These are phyloP conservation scores for Saussurea involucrata DNA, from an alignment of 129 eudicot species.

Conservation along the genomic window DNA sequence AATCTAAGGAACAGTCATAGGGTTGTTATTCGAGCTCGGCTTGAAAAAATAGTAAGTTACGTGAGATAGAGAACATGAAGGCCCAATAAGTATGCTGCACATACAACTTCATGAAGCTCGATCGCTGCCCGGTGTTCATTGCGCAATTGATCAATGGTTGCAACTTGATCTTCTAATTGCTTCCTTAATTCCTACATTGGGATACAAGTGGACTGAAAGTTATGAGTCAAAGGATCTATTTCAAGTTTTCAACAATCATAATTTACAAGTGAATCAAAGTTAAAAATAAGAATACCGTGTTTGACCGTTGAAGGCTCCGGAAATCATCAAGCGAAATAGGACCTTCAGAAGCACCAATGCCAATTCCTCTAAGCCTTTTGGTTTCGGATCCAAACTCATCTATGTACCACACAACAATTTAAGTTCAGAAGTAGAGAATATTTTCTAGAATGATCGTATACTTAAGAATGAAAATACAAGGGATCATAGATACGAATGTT, in stretches of 20 bases:
- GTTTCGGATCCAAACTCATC: conserved; percentile 57
- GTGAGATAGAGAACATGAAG: background rate
- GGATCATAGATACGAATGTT: background rate
- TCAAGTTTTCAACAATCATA: conserved; percentile 10
- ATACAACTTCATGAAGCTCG: conserved; percentile 84
- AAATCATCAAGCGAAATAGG: conserved; percentile 97
- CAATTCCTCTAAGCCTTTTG: conserved; percentile 88
- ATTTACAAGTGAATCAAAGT: background rate
- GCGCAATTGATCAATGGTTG: conserved; percentile 62
- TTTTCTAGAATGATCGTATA: background rate
- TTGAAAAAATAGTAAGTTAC: no score
- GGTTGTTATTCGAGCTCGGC: no score
- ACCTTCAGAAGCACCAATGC: conserved; percentile 90
- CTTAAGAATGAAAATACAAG: background rate
- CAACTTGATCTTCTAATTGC: conserved; percentile 80
- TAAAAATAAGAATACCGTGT: conserved; percentile 56
- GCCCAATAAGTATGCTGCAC: conserved; percentile 17
- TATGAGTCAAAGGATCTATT: conserved; percentile 1
- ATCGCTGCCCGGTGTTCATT: conserved; percentile 59
- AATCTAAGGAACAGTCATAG: no score
- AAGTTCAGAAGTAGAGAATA: background rate
- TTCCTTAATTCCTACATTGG: conserved; percentile 76
- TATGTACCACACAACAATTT: conserved; percentile 26
- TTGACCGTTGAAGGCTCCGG: conserved; percentile 87
- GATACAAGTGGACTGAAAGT: background rate